Base-by-base conservation (phyloP, 768 basidiomycete genomes). In the Kwoniella heveanensis region DNA sequence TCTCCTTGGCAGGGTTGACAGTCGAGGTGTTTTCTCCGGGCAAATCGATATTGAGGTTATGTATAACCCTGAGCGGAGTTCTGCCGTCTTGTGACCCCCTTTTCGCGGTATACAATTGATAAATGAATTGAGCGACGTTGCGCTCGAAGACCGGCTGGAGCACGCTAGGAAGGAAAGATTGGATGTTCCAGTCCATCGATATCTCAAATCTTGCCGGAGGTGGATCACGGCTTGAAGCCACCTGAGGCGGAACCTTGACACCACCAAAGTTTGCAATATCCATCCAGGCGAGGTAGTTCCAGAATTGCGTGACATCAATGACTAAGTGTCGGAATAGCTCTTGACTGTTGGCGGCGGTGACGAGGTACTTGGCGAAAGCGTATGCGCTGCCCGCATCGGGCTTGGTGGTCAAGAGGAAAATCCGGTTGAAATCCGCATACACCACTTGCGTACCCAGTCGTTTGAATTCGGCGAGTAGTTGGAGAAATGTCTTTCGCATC, bases 401-500 rank as follows among this genome's bases (percentile, higher is more conserved):
- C 79, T 97, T 98, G 29, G 90, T 90, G 0, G 96, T 99, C 13
- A 94, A 88, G 36, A 99, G 86, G 48, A 96, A 83, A 69, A 99
- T 88, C 10, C 87, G 86, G 64, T 90, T 88, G 79, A 98, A 93
- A 79, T 98, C 92, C 25, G 94, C 95, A 66, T 93, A 92, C 29
- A 98, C 86, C 60, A 98, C 88, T 58, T 90, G 88, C 0, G 93
- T 94, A 0, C 96, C 96, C 1, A 99, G 84, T 19, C 96, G 86
- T 72, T 90, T 92, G 82, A 97, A 94, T 79, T 99, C 96, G 15
- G 95, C 94, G 22, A 98, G 84, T 67, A 99, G 84, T 80, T 98
- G 96, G 60, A 96, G 90, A 82, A 97, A 97, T 0, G 91, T 93
- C 83, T 99, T 98, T 64, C 91, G 87, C 96, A 99, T 99, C 51